Evolutionary conservation across 352 stramenopile genomes (phyloP), one percentile per base, ranked within the genome.

Genomic region (Aphanomyces astaci): DNA sequence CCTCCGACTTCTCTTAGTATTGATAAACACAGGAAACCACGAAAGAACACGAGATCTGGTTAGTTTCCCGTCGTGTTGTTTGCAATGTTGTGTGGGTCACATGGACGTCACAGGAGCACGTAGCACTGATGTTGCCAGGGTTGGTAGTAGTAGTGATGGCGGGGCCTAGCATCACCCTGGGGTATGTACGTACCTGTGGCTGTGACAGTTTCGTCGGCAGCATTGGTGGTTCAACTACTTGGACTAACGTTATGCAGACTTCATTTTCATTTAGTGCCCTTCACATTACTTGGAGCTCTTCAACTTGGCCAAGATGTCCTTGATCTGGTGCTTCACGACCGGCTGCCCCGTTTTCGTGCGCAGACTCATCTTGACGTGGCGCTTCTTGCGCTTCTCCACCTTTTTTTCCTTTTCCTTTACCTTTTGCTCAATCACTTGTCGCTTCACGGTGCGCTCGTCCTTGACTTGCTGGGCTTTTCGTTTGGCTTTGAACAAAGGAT

Each of bases 401-500:
- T 92, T 92, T 72, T 89, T 84, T 62, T 92, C 82, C 11, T 75
- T 70, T n/a, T 78, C 72, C 15, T 71, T 71, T 4, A 79, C 62
- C 36, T 83, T 80, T 64, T 88, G 71, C 62, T 85, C 66, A 30
- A 83, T 84, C 33, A 84, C 80, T 39, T 81, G 72, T 1, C 72
- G 66, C 51, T 55, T 63, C 4, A 68, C 69, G 52, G 87, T 65
- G 45, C 81, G 79, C 71, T 91, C 81, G 31, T 76, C 64, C 40
- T 86, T 86, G 0, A 68, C 73, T 24, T 80, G 57, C 15, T 80
- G 74, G 0, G 86, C 86, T 62, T 91, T 86, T 73, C 88, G 87
- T 75, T 91, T 89, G 0, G 83, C 83, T 68, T 92, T 94, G 68
- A 87, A 94, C 55, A 94, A 90, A 39, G 85, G 85, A 60, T 94